Conservation (phyloP, 257 asterid species). For the Penstemon newberryi region DNA sequence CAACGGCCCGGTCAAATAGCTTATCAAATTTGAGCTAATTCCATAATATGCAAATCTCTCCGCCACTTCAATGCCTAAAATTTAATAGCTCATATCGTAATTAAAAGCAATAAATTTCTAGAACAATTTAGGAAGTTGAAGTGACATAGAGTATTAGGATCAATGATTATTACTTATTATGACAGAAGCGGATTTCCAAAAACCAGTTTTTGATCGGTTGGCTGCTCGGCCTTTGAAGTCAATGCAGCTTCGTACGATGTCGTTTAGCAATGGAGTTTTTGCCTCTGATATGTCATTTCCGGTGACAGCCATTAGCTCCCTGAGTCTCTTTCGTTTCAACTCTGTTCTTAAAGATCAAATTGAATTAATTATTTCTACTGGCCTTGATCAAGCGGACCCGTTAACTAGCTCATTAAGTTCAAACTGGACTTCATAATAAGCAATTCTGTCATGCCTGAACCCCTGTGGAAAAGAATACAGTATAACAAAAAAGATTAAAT, state of each 20-base stretch:
- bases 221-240: slow-evolving; percentile 30
- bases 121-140: neutral
- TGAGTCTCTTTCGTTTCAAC: too few species aligned
- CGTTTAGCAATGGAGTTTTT: slow-evolving; percentile 35
- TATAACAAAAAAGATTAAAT: too few species aligned
- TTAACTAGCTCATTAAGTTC: too few species aligned
- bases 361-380: too few species aligned
- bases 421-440: too few species aligned
- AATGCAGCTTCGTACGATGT: slow-evolving; percentile 21
- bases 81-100: neutral
- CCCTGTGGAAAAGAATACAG: too few species aligned
- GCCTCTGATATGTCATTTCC: slow-evolving; percentile 19
- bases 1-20: slow-evolving; percentile 42
- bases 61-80: slow-evolving; percentile 24
- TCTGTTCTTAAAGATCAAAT: too few species aligned
- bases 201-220: slow-evolving; percentile 40
- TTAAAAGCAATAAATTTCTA: neutral
- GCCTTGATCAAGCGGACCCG: too few species aligned
- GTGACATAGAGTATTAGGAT: neutral
- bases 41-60: slow-evolving; percentile 40
- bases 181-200: slow-evolving; percentile 46
- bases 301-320: neutral
- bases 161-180: slow-evolving; percentile 27
- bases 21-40: slow-evolving; percentile 40
- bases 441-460: too few species aligned